Conservation (phyloP, 768 basidiomycete species). For the Podaxis carcinomalis region DNA sequence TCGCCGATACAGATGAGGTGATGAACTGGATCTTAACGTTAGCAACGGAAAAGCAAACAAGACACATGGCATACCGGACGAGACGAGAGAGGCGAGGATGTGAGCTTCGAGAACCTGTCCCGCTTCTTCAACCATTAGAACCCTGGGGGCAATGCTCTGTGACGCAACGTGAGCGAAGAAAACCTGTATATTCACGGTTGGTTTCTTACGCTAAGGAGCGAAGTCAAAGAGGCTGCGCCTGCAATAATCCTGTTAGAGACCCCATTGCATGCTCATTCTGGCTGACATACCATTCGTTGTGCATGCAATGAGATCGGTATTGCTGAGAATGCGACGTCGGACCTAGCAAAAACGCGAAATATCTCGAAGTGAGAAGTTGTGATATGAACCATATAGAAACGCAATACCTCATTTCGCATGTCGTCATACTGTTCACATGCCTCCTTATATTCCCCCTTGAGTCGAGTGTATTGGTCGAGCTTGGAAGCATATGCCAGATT, state of each 20-base stretch:
- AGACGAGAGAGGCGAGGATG: constrained; percentile 58
- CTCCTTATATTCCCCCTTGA: too few species aligned
- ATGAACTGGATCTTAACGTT: constrained; percentile 31
- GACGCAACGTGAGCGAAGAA: not conserved
- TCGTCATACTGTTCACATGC: too few species aligned
- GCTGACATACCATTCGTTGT: constrained; percentile 60
- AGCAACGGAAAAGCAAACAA: not conserved
- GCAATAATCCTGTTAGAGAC: not conserved
- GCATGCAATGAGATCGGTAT: constrained; percentile 65
- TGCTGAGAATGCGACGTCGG: constrained; percentile 47
- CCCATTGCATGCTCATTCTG: not conserved
- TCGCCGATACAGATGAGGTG: constrained; percentile 82
- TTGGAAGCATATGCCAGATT: constrained; percentile 18
- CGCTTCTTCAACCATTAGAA: constrained; percentile 75
- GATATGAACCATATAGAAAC: too few species aligned
- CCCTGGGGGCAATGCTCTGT: constrained; percentile 54
- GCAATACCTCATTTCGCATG: too few species aligned
- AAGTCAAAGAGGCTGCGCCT: constrained; percentile 68
- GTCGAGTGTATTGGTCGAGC: constrained; percentile 35
- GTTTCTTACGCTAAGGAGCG: constrained; percentile 45
- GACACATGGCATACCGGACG: constrained; percentile 26
- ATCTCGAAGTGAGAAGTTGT: too few species aligned
- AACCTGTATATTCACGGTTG: constrained; percentile 1
- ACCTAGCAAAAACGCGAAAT: constrained; percentile 30
- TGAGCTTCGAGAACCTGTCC: constrained; percentile 83